phyloP scores from a whole-genome alignment of 108 stramenopile genomes.

The Fragilariopsis cylindrus region DNA sequence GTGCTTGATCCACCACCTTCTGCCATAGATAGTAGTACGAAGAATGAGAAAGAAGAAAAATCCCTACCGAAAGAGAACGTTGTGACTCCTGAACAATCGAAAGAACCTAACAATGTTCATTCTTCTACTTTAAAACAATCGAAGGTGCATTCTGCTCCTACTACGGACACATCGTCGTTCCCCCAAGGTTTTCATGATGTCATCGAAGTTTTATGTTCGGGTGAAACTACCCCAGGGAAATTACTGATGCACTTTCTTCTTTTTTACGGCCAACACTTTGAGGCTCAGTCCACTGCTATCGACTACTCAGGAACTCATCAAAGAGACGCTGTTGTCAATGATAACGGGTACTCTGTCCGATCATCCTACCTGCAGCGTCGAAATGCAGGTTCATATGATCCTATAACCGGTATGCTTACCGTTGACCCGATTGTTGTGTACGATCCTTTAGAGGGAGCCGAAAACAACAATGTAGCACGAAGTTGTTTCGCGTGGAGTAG shows the following conservation, averaged over 20 bases:
- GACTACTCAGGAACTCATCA: constrained; percentile 68
- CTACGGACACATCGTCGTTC: constrained; percentile 30
- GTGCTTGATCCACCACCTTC: constrained; percentile 8
- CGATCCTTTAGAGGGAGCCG: constrained; percentile 82
- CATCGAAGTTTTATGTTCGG: constrained; percentile 82
- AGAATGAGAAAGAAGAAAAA: constrained; percentile 3
- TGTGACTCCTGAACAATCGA: not conserved
- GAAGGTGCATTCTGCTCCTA: not conserved
- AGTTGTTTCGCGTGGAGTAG: constrained; percentile 85
- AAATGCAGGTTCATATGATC: constrained; percentile 70
- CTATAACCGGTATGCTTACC: constrained; percentile 80
- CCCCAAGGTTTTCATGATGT: constrained; percentile 87
- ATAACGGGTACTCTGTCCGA: constrained; percentile 34
- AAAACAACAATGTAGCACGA: constrained; percentile 77
- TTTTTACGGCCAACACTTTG: constrained; percentile 86
- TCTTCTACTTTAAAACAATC: not conserved
- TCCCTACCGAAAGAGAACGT: not conserved
- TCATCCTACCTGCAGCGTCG: constrained; percentile 66
- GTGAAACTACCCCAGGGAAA: constrained; percentile 80
- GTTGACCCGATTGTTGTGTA: constrained; percentile 88
- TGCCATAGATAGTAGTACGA: not conserved
- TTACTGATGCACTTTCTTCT: constrained; percentile 86
- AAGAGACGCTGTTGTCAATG: constrained; percentile 30
- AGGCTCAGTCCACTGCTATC: constrained; percentile 72
- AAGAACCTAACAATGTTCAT: not conserved